Conservation (phyloP, 805 yeast species). For the Torulaspora quercuum region DNA sequence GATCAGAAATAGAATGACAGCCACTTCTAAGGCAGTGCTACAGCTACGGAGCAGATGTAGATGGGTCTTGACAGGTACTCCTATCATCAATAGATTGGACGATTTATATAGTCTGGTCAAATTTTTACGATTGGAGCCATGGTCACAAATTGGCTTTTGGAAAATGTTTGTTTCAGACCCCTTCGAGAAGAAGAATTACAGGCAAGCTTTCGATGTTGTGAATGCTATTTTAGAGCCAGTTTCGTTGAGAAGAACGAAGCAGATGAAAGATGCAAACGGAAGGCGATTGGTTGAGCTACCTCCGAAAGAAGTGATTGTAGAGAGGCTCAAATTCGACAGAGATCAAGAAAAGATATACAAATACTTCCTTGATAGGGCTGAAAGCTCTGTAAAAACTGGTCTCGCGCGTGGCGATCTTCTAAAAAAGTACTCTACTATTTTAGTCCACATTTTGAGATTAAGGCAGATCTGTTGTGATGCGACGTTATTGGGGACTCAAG, state of each 20-base stretch:
- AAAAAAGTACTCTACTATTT: conserved; percentile 69
- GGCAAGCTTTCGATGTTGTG: conserved; percentile 77
- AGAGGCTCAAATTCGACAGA: conserved; percentile 61
- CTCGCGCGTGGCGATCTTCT: conserved; percentile 63
- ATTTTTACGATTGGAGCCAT: conserved; percentile 79
- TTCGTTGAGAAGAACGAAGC: conserved; percentile 77
- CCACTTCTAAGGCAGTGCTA: conserved; percentile 74
- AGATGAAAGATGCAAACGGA: conserved; percentile 74
- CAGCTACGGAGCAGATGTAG: conserved; percentile 60
- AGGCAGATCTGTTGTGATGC: conserved; percentile 89
- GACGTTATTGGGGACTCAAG: conserved; percentile 51
- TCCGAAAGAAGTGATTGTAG: conserved; percentile 64
- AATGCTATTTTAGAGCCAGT: conserved; percentile 82
- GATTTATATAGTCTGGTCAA: conserved; percentile 76
- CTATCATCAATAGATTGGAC: conserved; percentile 82
- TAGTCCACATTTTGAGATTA: conserved; percentile 77
- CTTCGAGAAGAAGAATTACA: conserved; percentile 67
- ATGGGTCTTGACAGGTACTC: conserved; percentile 93
- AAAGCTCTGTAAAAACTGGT: conserved; percentile 56
- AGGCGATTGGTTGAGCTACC: conserved; percentile 73
- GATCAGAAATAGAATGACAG: conserved; percentile 73
- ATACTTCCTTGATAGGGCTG: conserved; percentile 65
- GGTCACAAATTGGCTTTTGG: conserved; percentile 86
- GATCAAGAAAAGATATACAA: conserved; percentile 64
- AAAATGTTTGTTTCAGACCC: conserved; percentile 79